Evolutionary conservation across 257 asterid genomes (phyloP).

Genomic region (Thymus quinquecostatus): DNA sequence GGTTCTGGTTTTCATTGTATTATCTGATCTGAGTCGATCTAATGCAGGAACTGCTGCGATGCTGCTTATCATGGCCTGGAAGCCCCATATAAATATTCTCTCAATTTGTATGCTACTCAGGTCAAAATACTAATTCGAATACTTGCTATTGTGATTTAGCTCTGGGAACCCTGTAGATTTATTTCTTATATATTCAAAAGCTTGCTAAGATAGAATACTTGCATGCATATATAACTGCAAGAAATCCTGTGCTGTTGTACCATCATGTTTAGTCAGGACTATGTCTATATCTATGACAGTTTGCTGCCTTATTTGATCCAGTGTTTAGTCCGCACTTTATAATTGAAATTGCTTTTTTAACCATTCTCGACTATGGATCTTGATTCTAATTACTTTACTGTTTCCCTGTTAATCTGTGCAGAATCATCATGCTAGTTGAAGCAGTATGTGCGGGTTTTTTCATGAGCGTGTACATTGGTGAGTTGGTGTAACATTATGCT

Average conservation of each 20-base stretch:
- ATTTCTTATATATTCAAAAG: conserved; percentile 57
- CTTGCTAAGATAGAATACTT: conserved; percentile 1
- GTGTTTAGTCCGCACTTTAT: conserved; percentile 23
- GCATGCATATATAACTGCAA: conserved; percentile 6
- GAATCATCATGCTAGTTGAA: conserved; percentile 87
- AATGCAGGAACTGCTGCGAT: conserved; percentile 92
- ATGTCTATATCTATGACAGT: conserved; percentile 7
- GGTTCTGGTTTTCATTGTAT: not conserved
- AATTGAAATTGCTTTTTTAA: conserved; percentile 21
- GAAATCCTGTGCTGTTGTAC: not conserved
- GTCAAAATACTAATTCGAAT: conserved; percentile 40
- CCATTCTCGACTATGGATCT: conserved; percentile 15
- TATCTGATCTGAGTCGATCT: conserved; percentile 23
- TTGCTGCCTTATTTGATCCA: conserved; percentile 21
- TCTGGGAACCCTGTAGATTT: conserved; percentile 66
- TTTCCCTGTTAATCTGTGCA: conserved; percentile 51
- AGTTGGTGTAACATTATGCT: conserved; percentile 41
- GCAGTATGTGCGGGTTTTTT: conserved; percentile 88
- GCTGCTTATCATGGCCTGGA: conserved; percentile 95
- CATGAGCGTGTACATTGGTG: conserved; percentile 81
- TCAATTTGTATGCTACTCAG: conserved; percentile 80
- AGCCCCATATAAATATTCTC: conserved; percentile 68
- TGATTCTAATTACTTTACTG: conserved; percentile 37
- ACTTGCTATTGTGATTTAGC: conserved; percentile 14
- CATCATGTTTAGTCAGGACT: conserved; percentile 19